Base-by-base conservation (phyloP, 169 alveolate genomes). In the Perkinsus chesapeaki region DNA sequence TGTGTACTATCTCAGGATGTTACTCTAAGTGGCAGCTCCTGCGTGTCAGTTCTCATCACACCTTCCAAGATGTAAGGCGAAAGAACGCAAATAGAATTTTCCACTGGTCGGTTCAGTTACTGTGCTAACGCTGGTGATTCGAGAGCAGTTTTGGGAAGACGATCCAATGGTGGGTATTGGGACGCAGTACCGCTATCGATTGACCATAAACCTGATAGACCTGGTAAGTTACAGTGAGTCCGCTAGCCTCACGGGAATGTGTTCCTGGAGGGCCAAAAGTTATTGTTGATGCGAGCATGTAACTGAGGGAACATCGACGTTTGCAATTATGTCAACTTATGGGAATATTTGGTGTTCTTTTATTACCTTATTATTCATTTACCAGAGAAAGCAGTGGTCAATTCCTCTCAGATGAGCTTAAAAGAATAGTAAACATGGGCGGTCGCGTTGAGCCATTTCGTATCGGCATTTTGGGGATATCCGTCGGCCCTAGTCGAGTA, bases 71-170 rank as follows among this genome's bases (percentile, higher is more conserved):
- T 94, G 92, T 94, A 82, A 39, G 92, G 97, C 92, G 82, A 34
- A 34, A n/a, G n/a, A n/a, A n/a, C n/a, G n/a, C n/a, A n/a, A n/a
- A n/a, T n/a, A n/a, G n/a, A n/a, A n/a, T n/a, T n/a, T n/a, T n/a
- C n/a, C n/a, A n/a, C n/a, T n/a, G n/a, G n/a, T n/a, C n/a, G n/a
- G n/a, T n/a, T n/a, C 82, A 60, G 82, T 20, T 60, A 60, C 82
- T 60, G 82, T 60, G 97, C 98, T 27, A 96, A 96, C 92, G 92
- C 94, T 38, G 98, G 98, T 0, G 98, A 96, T 92, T 94, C 96
- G 10, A 39, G 98, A 60, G 98, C 98, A 0, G 94, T 96, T 10
- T 27, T 95, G 47, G 96, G 96, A 5, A 73, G 94, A 60, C 31
- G 92, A 39, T 92, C 92, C 43, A 39, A 47, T 3, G 93, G 91